Conservation (phyloP, 148 eudicot genomes). For the Salicornia ramosissima region DNA sequence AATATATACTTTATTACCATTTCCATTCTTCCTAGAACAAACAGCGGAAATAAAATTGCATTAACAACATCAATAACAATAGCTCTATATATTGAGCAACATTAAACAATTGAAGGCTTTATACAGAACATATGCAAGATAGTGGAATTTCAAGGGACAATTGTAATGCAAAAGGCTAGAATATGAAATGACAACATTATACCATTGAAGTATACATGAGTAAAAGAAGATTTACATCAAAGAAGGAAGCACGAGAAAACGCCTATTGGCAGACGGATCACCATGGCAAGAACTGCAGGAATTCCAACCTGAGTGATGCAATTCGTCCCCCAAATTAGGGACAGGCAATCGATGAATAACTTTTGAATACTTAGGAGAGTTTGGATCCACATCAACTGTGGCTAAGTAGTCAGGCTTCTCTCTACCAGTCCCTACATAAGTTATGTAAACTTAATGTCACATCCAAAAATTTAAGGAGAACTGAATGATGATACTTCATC, state of each 20-base stretch:
- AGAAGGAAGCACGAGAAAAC: slow-evolving; percentile 85
- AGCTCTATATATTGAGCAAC: not conserved
- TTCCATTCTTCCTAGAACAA: not conserved
- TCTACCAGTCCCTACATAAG: slow-evolving; percentile 63
- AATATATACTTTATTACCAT: not conserved
- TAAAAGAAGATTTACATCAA: slow-evolving; percentile 47
- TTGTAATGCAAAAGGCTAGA: not conserved
- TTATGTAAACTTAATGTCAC: not conserved
- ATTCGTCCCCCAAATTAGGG: slow-evolving; percentile 78
- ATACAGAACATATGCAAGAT: not conserved
- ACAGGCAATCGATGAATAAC: slow-evolving; percentile 84
- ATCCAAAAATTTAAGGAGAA: not conserved
- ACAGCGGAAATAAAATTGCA: not conserved
- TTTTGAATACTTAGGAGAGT: slow-evolving; percentile 66
- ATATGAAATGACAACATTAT: not conserved
- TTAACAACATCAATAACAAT: not conserved
- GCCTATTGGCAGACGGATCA: slow-evolving; percentile 67
- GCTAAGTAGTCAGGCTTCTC: slow-evolving; percentile 91
- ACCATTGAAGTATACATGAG: not conserved
- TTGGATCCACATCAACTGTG: slow-evolving; percentile 87
- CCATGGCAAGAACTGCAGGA: slow-evolving; percentile 98
- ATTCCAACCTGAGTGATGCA: slow-evolving; percentile 99
- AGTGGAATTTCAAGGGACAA: not conserved
- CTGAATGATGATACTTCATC: too few relatives aligned
- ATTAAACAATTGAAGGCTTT: not conserved